Evolutionary conservation across 1,284 basidiomycete genomes (phyloP).

Genomic region (Hymenochaete sp.): DNA sequence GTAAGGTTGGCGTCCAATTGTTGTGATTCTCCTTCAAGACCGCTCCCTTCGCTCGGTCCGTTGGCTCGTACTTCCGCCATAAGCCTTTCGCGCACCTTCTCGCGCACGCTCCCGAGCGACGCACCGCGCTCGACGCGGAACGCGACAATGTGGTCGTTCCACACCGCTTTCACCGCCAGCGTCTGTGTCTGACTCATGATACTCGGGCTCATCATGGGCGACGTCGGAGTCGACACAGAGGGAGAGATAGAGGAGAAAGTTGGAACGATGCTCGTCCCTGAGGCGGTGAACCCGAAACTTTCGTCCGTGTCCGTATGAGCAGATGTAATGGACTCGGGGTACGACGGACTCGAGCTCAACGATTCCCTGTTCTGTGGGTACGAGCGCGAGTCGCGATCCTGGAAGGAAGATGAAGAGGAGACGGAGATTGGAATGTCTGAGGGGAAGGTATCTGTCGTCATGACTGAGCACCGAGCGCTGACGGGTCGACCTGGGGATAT

Average conservation of each 20-base stretch:
- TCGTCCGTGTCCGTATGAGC: no score
- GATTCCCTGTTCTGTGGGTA: no score
- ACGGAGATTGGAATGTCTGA: not conserved
- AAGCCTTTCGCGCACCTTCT: slow-evolving; percentile 54
- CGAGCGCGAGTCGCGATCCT: not conserved
- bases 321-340: not conserved
- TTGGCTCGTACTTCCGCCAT: no score
- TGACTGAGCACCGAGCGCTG: slow-evolving; percentile 10
- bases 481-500: slow-evolving; percentile 7
- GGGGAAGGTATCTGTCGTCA: slow-evolving; percentile 14
- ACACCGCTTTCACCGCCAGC: slow-evolving; percentile 56
- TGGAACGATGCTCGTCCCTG: no score
- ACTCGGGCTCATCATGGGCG: not conserved
- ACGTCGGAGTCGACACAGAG: slow-evolving; percentile 1
- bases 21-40: no score
- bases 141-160: slow-evolving; percentile 39
- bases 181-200: not conserved
- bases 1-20: slow-evolving; percentile 49
- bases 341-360: not conserved
- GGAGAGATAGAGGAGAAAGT: not conserved
- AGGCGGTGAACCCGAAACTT: no score
- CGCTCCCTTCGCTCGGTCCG: no score
- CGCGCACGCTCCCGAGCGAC: slow-evolving; percentile 42
- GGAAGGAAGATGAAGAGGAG: not conserved
- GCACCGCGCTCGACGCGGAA: slow-evolving; percentile 43